Conservation (phyloP, 1,284 basidiomycete genomes). For the Trichosporon ovoides region DNA sequence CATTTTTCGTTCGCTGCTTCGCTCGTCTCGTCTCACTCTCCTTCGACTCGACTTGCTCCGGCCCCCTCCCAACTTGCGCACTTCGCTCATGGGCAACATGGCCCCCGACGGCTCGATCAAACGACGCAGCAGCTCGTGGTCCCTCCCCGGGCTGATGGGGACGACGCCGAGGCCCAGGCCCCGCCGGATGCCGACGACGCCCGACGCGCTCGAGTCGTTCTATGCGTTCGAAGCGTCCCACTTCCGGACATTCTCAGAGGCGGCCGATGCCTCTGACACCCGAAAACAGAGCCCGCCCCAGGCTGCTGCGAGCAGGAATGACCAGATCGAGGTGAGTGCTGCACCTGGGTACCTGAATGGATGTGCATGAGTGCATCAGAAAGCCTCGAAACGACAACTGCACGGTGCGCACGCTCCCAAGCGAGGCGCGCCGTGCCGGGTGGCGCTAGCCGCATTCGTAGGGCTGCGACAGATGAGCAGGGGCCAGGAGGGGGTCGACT, state of each 20-base stretch:
- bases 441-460: constrained; percentile 3
- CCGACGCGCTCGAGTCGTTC: background rate
- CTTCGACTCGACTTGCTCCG: too few relatives aligned
- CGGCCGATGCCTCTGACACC: background rate
- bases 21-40: too few relatives aligned
- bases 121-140: background rate
- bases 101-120: background rate
- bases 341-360: too few relatives aligned
- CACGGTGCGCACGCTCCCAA: background rate
- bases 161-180: background rate
- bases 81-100: too few relatives aligned
- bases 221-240: background rate
- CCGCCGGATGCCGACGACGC: background rate
- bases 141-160: background rate
- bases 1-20: too few relatives aligned
- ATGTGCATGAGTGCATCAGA: background rate
- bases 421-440: too few relatives aligned
- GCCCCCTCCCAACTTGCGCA: too few relatives aligned
- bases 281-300: background rate
- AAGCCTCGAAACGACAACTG: too few relatives aligned
- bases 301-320: background rate
- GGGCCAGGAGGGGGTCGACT: background rate
- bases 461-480: background rate
- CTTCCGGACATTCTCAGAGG: background rate
- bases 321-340: background rate